Conservation (phyloP, 179 eudicot genomes). For the Drosera spatulata region DNA sequence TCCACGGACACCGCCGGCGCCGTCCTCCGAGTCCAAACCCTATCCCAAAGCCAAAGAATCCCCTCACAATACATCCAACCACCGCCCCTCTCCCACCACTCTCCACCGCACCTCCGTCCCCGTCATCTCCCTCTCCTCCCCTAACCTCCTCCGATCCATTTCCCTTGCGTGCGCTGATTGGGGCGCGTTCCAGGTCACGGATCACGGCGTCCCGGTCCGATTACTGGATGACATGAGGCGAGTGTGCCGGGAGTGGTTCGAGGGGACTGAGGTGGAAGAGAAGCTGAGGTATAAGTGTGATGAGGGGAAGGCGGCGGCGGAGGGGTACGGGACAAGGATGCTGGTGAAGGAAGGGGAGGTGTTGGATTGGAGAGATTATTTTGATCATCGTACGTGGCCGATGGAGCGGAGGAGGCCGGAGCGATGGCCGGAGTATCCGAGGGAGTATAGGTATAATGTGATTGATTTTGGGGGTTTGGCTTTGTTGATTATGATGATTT, state of each 20-base stretch:
- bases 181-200: slow-evolving; percentile 76
- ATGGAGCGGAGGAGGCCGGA: slow-evolving; percentile 42
- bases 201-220: slow-evolving; percentile 52
- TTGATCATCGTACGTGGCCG: slow-evolving; percentile 92
- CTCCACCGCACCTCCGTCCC: slow-evolving; percentile 25
- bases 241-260: slow-evolving; percentile 51
- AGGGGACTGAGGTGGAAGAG: slow-evolving; percentile 37
- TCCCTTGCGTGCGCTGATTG: slow-evolving; percentile 55
- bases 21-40: slow-evolving; percentile 39
- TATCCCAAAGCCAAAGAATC: slow-evolving; percentile 24
- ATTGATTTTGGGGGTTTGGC: no score
- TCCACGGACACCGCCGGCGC: slow-evolving; percentile 10
- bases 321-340: slow-evolving; percentile 94
- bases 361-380: slow-evolving; percentile 97
- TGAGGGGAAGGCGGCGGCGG: slow-evolving; percentile 38
- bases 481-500: no score
- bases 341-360: slow-evolving; percentile 51
- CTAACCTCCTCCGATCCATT: slow-evolving; percentile 13
- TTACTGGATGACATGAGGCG: slow-evolving; percentile 42
- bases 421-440: slow-evolving; percentile 59
- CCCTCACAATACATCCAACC: slow-evolving; percentile 76
- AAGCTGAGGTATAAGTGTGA: slow-evolving; percentile 52
- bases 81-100: slow-evolving; percentile 18
- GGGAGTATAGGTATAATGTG: slow-evolving; percentile 50
- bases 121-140: slow-evolving; percentile 28